Conservation (phyloP, 768 basidiomycete species). For the Trametes coccinea region DNA sequence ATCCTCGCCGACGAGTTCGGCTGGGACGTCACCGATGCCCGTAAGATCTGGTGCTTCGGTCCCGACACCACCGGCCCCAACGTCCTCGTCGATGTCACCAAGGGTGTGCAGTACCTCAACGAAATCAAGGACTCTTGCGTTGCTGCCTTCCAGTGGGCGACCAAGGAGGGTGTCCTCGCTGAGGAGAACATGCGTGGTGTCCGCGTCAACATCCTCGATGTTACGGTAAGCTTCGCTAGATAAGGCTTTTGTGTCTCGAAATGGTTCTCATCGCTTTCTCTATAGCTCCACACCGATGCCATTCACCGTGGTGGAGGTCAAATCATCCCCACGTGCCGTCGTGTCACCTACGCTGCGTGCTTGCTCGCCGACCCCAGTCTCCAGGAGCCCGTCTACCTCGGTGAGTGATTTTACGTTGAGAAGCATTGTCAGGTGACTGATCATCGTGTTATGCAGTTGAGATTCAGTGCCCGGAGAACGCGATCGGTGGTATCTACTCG, state of each 20-base stretch:
- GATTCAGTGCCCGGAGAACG: slow-evolving; percentile 96
- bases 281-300: slow-evolving; percentile 92
- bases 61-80: slow-evolving; percentile 98
- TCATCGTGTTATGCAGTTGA: slow-evolving; percentile 58
- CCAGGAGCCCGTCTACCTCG: slow-evolving; percentile 96
- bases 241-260: background rate
- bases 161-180: slow-evolving; percentile 94
- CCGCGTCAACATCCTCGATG: slow-evolving; percentile 94
- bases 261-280: slow-evolving; percentile 3
- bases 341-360: slow-evolving; percentile 95
- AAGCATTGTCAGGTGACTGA: slow-evolving; percentile 12
- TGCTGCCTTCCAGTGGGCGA: slow-evolving; percentile 99
- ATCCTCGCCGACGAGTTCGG: slow-evolving; percentile 93
- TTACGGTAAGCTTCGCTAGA: slow-evolving; percentile 61
- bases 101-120: slow-evolving; percentile 98
- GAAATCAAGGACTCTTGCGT: slow-evolving; percentile 99
- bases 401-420: slow-evolving; percentile 40
- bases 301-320: slow-evolving; percentile 99
- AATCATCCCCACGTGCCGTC: slow-evolving; percentile 95
- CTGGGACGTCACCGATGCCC: slow-evolving; percentile 99
- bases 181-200: slow-evolving; percentile 99
- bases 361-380: slow-evolving; percentile 87
- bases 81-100: slow-evolving; percentile 95
- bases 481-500: slow-evolving; percentile 96
- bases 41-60: slow-evolving; percentile 99